Base-by-base conservation (phyloP, 2,329 filamentous ascomycete genomes). In the Calonectria henricotiae region DNA sequence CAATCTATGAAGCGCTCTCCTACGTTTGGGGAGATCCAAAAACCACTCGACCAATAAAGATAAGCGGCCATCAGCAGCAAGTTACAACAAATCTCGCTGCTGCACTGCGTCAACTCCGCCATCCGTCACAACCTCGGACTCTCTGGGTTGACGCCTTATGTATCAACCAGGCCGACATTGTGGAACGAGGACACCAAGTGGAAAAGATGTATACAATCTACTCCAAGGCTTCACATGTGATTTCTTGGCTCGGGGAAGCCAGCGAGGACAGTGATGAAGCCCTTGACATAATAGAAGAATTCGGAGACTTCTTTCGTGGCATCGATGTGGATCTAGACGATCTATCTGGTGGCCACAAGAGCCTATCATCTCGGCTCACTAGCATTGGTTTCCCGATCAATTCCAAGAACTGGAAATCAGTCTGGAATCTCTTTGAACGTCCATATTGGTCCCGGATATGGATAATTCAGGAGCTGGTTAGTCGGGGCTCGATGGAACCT, bases 401-500 rank as follows among this genome's bases (percentile, higher is more conserved):
- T 12, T 25, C 20, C 35, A 58, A 39, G 15, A 58, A 58, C 15
- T 58, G 51, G 51, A 25, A 58, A 15, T 23, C 51, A 3, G 51
- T 58, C 11, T 58, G 51, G 51, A 25, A 58, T 25, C 13, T 58
- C 6, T 39, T 58, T 5, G 51, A 58, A 12, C 32, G 51, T 7
- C 12, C 51, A 27, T 58, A 58, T 8, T 58, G 51, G 51, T 39
- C 32, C 32, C n/a, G 51, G 12, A 35, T 58, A 20, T 58, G 51
- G 51, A 58, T 58, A 11, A 25, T 58, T 20, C 51, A 58, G 11
- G 51, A 58, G 32, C 23, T 58, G 6, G 20, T n/a, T 20, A 58
- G 35, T 13, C 32, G 32, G 20, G 51, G 51, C 8, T 23, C 35
- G 3, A 25, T 5, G 32, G 51, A 58, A 4, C 32, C 51, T 7